Conservation (phyloP, 257 asterid species). For the Solanum acaule region DNA sequence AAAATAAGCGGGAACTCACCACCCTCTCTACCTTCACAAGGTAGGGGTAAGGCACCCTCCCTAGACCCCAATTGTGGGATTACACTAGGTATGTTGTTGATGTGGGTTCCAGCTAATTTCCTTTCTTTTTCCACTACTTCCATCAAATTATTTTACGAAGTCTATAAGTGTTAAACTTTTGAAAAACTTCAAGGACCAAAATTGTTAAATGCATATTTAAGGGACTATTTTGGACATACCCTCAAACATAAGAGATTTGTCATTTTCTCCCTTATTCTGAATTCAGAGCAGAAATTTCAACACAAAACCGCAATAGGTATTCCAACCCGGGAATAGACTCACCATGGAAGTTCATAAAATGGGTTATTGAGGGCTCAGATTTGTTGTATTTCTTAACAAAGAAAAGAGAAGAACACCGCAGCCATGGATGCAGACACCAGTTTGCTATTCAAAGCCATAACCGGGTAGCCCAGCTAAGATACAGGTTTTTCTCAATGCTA, state of each 20-base stretch:
- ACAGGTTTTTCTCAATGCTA: background rate
- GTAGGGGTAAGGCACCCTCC: background rate
- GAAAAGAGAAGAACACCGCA: background rate
- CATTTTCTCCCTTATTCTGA: background rate
- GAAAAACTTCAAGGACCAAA: background rate
- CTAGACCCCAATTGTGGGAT: background rate
- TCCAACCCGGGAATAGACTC: background rate
- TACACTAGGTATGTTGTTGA: background rate
- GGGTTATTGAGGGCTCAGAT: background rate
- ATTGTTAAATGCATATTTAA: background rate
- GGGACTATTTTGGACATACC: background rate
- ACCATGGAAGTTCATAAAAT: background rate
- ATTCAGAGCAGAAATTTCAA: background rate
- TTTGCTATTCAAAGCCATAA: background rate
- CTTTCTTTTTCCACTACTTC: background rate
- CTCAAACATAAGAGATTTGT: background rate
- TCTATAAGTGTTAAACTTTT: background rate
- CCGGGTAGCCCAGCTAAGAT: background rate
- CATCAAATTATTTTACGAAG: background rate
- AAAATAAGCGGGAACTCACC: background rate
- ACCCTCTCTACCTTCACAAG: background rate
- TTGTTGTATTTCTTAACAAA: background rate
- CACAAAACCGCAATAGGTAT: background rate
- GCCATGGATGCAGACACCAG: constrained; percentile 14
- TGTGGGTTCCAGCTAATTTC: background rate